Evolutionary conservation across 2,329 filamentous ascomycete species (phyloP), one percentile per base, ranked within the genome.

Genomic region (Neoascochyta sp.): DNA sequence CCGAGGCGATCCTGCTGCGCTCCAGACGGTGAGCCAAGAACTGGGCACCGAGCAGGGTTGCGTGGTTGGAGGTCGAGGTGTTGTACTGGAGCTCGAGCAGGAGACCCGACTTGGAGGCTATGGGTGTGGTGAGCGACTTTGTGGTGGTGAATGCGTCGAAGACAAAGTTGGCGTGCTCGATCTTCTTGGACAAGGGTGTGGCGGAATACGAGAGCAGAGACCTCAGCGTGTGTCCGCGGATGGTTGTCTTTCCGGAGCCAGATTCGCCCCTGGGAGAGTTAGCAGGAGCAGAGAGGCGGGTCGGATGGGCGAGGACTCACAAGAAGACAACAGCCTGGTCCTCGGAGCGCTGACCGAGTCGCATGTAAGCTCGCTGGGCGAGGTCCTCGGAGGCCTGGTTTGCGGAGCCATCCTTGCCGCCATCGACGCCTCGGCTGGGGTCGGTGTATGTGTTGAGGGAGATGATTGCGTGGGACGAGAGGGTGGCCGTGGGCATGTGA

Each of bases 31-130:
- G 92, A 50, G 96, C 89, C 24, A 98, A 74, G 10, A 98, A 73
- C 66, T 98, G 96, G 49, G 87, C 90, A 66, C 92, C 92, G 44
- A 98, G 86, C 16, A 98, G 73, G 3, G 88, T 80, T 1, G 92
- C 92, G 53, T 84, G 88, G 15, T 85, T 81, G 0, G 82, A 83
- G 0, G 88, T 82, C 0, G 86, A 80, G 1, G 86, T 94, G 61
- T 98, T 90, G 60, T 98, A 98, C 64, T 98, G 92, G 22, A 98
- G 74, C 63, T 98, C 92, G 61, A 92, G 92, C 60, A 94, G 95
- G 10, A 98, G 75, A 41, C 92, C 92, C 8, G 92, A 84, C 64
- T 96, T 96, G 28, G 90, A 96, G 16, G 92, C 92, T 2, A 87
- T 95, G 1, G 89, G 89, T 0, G 90, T 96, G 1, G 90, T 96